Evolutionary conservation across 352 stramenopile species (phyloP).

Genomic region (Phytophthora pseudosyringae): DNA sequence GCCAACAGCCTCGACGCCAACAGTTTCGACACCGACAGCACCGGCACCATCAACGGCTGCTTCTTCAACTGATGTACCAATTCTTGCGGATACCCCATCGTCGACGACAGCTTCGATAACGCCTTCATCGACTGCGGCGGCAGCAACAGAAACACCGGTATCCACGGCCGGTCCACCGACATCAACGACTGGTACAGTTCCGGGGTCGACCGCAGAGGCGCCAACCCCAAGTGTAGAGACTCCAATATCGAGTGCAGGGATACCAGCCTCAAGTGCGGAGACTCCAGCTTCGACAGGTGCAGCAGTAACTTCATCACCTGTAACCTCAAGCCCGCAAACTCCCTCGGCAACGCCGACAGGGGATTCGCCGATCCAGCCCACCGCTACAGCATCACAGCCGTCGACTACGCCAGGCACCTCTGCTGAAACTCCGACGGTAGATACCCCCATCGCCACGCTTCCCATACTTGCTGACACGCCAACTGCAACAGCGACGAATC

Average conservation of each 20-base stretch:
- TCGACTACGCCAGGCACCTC: neutral
- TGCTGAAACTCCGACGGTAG: slow-evolving; percentile 1
- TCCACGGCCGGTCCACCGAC: neutral
- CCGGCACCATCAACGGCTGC: slow-evolving; percentile 4
- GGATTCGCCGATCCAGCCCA: neutral
- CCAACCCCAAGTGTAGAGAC: neutral
- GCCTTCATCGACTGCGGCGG: slow-evolving; percentile 4
- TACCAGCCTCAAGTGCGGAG: neutral
- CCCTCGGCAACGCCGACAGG: slow-evolving; percentile 3
- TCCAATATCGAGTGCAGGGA: slow-evolving; percentile 1
- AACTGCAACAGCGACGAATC: no score
- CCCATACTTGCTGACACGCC: slow-evolving; percentile 15
- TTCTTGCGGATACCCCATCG: slow-evolving; percentile 20
- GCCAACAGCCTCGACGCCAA: neutral
- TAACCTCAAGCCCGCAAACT: slow-evolving; percentile 1
- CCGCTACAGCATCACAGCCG: neutral
- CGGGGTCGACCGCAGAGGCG: neutral
- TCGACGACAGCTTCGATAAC: slow-evolving; percentile 3
- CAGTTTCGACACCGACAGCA: slow-evolving; percentile 2
- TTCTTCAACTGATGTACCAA: slow-evolving; percentile 10
- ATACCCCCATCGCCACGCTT: slow-evolving; percentile 6
- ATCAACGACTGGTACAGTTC: neutral
- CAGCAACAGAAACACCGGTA: neutral
- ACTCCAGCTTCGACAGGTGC: neutral
- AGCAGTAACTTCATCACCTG: slow-evolving; percentile 2